Evolutionary conservation across 1,139 yeast genomes (phyloP).

Genomic region (Pneumocystis wakefieldiae): DNA sequence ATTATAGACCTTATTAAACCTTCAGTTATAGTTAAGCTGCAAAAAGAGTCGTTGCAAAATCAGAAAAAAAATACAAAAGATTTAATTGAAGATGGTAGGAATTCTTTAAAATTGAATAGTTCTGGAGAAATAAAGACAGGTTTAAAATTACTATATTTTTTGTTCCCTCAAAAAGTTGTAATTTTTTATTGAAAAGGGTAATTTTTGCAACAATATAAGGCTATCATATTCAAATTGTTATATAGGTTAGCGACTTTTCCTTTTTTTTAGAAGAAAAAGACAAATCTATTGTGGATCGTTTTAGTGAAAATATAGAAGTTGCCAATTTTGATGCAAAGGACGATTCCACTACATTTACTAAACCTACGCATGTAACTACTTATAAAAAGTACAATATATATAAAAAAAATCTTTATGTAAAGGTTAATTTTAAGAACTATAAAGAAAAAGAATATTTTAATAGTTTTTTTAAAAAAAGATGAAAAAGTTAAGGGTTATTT

Average conservation of each 20-base stretch:
- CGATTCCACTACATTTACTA: neutral
- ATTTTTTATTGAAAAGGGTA: neutral
- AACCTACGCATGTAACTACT: neutral
- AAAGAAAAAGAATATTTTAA: neutral
- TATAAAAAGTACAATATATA: neutral
- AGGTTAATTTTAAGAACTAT: neutral
- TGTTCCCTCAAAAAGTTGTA: neutral
- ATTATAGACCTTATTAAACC: slow-evolving; percentile 2
- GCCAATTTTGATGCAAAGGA: neutral
- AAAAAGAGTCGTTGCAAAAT: slow-evolving; percentile 6
- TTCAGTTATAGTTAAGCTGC: slow-evolving; percentile 5
- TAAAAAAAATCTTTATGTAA: neutral
- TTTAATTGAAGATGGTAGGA: slow-evolving; percentile 2
- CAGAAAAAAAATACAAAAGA: slow-evolving; percentile 4
- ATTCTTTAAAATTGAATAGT: neutral
- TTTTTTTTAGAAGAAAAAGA: neutral
- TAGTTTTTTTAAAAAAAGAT: neutral
- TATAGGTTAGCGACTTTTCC: neutral
- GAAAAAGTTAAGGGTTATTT: neutral
- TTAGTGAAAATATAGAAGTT: neutral
- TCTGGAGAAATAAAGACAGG: neutral
- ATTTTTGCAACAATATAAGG: neutral
- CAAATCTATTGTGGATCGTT: neutral
- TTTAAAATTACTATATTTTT: slow-evolving; percentile 7
- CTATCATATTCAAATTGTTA: neutral